Percentiles rank a stretch among this genome's conserved stretches.
These are phyloP conservation scores for Candida corydali DNA, from an alignment of 805 yeast genomes.

Conservation along the genomic window DNA sequence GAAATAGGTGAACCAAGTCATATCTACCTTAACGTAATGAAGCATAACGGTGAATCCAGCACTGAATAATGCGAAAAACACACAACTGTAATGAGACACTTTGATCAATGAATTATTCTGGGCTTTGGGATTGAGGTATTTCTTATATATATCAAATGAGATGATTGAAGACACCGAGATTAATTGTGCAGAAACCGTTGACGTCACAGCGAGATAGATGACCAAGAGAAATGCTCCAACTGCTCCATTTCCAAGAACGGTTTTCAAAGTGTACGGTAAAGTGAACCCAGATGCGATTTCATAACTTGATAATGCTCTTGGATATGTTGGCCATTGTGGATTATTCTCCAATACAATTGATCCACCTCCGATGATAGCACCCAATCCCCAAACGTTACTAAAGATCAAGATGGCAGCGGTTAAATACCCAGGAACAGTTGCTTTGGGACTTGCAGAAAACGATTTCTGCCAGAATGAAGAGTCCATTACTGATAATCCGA, in stretches of 20 bases:
- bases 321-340: constrained; percentile 28
- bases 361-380: constrained; percentile 31
- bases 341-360: constrained; percentile 22
- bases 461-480: constrained; percentile 40
- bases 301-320: constrained; percentile 21
- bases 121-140: constrained; percentile 40
- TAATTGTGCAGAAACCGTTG: constrained; percentile 39
- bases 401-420: constrained; percentile 29
- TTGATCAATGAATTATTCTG: constrained; percentile 37
- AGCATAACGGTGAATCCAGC: constrained; percentile 37
- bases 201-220: constrained; percentile 37
- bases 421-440: constrained; percentile 35
- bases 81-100: constrained; percentile 41
- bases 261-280: constrained; percentile 25
- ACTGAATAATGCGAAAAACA: constrained; percentile 31
- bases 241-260: constrained; percentile 27
- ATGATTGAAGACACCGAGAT: constrained; percentile 37
- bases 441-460: constrained; percentile 30
- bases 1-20: constrained; percentile 31
- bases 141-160: constrained; percentile 46
- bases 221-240: constrained; percentile 29
- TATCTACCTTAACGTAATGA: constrained; percentile 24
- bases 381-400: constrained; percentile 34
- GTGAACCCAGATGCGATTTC: constrained; percentile 29
- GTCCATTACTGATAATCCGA: constrained; percentile 36